These are phyloP conservation scores for Nakaseomyces delphensis DNA, from an alignment of 1,139 yeast genomes.

Conservation along the genomic window DNA sequence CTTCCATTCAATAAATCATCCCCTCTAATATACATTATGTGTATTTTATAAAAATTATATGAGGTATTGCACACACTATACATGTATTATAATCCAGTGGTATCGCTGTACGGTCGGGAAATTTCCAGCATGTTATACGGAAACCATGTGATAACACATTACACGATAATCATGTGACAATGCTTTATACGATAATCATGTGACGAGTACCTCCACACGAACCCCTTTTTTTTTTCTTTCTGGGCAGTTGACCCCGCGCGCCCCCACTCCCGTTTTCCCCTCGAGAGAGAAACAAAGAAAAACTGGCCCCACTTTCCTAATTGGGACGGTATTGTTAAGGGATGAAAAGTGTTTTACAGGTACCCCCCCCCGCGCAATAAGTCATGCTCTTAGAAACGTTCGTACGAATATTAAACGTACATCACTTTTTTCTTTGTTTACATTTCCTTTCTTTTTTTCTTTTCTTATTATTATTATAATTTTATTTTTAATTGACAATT, in stretches of 20 bases:
- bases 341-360: too few relatives aligned
- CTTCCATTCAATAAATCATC: not conserved
- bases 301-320: conserved; percentile 1
- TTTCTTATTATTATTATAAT: not conserved
- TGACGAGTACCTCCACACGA: not conserved
- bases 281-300: not conserved
- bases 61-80: not conserved
- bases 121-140: too few relatives aligned
- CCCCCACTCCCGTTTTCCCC: not conserved
- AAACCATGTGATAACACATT: too few relatives aligned
- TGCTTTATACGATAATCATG: too few relatives aligned
- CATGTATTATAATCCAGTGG: too few relatives aligned
- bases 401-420: not conserved
- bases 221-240: not conserved
- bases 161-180: too few relatives aligned
- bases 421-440: not conserved
- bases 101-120: too few relatives aligned
- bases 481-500: not conserved
- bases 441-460: not conserved
- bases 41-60: not conserved
- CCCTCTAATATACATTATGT: not conserved
- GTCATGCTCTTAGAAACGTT: not conserved
- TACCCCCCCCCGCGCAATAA: not conserved
- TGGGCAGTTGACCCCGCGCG: not conserved
- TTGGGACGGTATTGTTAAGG: not conserved